Evolutionary conservation across 352 stramenopile genomes (phyloP), one percentile per base, ranked within the genome.

Genomic region (Ochromonadaceae sp.): DNA sequence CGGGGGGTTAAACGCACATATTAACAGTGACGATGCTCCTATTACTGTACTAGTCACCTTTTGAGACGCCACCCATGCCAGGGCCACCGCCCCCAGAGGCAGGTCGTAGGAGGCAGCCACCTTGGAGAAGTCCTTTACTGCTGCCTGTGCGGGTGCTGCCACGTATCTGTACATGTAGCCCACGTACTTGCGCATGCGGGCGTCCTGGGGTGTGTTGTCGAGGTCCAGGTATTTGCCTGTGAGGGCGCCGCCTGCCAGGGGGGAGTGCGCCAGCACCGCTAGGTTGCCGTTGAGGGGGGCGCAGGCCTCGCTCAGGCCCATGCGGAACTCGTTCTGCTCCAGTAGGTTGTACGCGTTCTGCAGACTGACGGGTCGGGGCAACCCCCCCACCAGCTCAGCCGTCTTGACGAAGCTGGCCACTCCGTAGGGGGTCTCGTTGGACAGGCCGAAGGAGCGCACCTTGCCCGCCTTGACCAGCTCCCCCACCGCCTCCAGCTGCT

Each of bases 281-380:
- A 77, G 36, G 56, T 76, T 75, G 34, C 76, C 67, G 71, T 90
- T 78, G 53, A 77, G 73, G 28, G 43, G 61, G 1, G 73, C 69
- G 62, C 79, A 87, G 30, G 67, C 71, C 73, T 90, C 81, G 2
- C 72, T 73, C 34, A 88, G 66, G 59, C 74, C 78, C n/a, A 70
- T 70, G 53, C 88, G 81, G 74, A 79, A 86, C 50, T 90, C 79
- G 67, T 67, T 52, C 44, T 81, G 61, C 20, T 81, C 78, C 2
- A 89, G 69, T 4, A 90, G 52, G 4, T 70, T 83, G 69, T 88
- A 89, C 9, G 60, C 72, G 67, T 88, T 90, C 70, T 88, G 79
- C 47, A 85, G 78, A 5, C 70, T 77, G 7, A 76, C 74, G 67
- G 83, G 78, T 28, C 69, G 70, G 34, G 75, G 70, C 1, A 81